Conservation (phyloP, 2,329 filamentous ascomycete species). For the Fusarium begoniae region DNA sequence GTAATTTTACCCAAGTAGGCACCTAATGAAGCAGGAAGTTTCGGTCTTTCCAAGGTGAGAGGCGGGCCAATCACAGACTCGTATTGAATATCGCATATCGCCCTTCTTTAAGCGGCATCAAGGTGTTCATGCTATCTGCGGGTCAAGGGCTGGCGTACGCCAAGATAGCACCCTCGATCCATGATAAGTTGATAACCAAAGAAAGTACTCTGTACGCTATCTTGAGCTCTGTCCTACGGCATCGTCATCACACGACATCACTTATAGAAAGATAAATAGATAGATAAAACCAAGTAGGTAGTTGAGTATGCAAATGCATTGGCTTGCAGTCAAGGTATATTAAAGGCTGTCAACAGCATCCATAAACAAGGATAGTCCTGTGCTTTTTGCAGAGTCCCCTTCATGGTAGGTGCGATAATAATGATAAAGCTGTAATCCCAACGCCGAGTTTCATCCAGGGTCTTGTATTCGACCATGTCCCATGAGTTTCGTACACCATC, state of each 20-base stretch:
- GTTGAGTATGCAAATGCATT: slow-evolving; percentile 21
- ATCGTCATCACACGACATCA: slow-evolving; percentile 1
- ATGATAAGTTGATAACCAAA: not conserved
- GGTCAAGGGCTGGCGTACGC: slow-evolving; percentile 17
- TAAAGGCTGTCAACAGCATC: slow-evolving; percentile 29
- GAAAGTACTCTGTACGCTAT: not conserved
- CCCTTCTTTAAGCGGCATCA: not conserved
- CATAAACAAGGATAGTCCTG: slow-evolving; percentile 36
- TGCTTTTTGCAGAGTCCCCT: slow-evolving; percentile 41
- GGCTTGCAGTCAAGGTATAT: slow-evolving; percentile 33
- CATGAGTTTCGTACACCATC: slow-evolving; percentile 38
- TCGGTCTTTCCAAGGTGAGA: slow-evolving; percentile 16
- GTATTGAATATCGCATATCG: slow-evolving; percentile 4
- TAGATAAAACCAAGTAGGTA: not conserved
- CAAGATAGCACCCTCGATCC: slow-evolving; percentile 14
- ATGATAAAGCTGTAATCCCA: slow-evolving; percentile 37
- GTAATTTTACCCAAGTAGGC: slow-evolving; percentile 11
- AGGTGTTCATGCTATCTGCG: slow-evolving; percentile 25
- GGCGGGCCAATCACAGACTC: slow-evolving; percentile 26
- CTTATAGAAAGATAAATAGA: not conserved
- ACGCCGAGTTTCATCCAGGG: slow-evolving; percentile 38
- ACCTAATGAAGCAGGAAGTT: slow-evolving; percentile 31
- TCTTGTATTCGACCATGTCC: slow-evolving; percentile 40
- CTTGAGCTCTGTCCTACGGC: not conserved
- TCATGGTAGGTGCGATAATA: slow-evolving; percentile 36